These are phyloP conservation scores for Sicyos baderoa DNA, from an alignment of 306 rosid species.

Conservation along the genomic window DNA sequence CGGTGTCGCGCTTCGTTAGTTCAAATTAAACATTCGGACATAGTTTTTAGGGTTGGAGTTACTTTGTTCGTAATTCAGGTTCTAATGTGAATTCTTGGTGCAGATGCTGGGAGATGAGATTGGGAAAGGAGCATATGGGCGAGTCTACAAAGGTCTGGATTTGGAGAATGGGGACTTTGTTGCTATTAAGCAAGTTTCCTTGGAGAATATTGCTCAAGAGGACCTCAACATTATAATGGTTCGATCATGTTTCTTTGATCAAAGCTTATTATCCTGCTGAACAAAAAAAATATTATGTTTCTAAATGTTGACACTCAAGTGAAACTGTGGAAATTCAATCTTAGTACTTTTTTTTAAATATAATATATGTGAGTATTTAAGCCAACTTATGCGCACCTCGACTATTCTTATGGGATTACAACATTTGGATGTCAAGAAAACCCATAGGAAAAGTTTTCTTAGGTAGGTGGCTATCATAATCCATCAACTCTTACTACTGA, in stretches of 20 bases:
- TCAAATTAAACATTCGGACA: neutral
- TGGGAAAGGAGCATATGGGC: slow-evolving; percentile 97
- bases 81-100: slow-evolving; percentile 27
- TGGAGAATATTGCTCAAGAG: slow-evolving; percentile 98
- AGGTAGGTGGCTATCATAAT: too few species aligned
- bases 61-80: neutral
- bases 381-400: too few species aligned
- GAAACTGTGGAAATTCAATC: slow-evolving; percentile 9
- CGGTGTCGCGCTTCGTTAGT: neutral
- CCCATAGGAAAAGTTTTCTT: too few species aligned
- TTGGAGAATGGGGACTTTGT: slow-evolving; percentile 97
- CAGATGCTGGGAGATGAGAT: slow-evolving; percentile 99
- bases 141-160: slow-evolving; percentile 97
- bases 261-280: neutral
- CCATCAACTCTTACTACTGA: too few species aligned
- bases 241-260: slow-evolving; percentile 23
- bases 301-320: slow-evolving; percentile 9
- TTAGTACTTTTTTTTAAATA: neutral
- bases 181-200: slow-evolving; percentile 98
- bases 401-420: too few species aligned
- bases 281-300: slow-evolving; percentile 2
- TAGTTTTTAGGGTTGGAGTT: too few species aligned
- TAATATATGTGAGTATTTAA: too few species aligned
- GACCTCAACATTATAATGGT: slow-evolving; percentile 99
- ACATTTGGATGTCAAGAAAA: too few species aligned